Evolutionary conservation across 495 filamentous ascomycete species (phyloP).

Genomic region (Cryomyces antarcticus): DNA sequence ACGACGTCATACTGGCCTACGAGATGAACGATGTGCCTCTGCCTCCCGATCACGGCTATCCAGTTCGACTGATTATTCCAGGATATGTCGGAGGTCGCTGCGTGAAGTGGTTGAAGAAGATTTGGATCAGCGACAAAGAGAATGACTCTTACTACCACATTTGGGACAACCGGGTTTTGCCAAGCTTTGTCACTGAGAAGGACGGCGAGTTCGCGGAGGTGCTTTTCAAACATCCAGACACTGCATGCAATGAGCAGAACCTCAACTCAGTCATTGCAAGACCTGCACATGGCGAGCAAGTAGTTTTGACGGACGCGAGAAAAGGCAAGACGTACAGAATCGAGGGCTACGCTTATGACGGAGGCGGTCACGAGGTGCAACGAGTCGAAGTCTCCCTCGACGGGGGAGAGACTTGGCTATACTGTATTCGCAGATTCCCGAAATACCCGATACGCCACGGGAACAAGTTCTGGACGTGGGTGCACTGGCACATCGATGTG

Average conservation of each 20-base stretch:
- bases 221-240: slow-evolving; percentile 9
- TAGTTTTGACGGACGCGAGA: slow-evolving; percentile 7
- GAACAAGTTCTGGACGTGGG: slow-evolving; percentile 12
- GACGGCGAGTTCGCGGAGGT: slow-evolving; percentile 12
- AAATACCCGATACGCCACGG: slow-evolving; percentile 9
- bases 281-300: slow-evolving; percentile 14
- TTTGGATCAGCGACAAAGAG: slow-evolving; percentile 7
- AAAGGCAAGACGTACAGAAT: slow-evolving; percentile 15
- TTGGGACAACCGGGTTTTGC: slow-evolving; percentile 17
- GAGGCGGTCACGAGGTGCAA: slow-evolving; percentile 20
- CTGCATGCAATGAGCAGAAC: slow-evolving; percentile 11
- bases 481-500: slow-evolving; percentile 10
- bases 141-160: slow-evolving; percentile 18
- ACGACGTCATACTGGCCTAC: slow-evolving; percentile 8
- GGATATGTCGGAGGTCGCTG: slow-evolving; percentile 9
- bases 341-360: slow-evolving; percentile 38
- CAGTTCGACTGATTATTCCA: slow-evolving; percentile 7
- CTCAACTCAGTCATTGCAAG: slow-evolving; percentile 8
- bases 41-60: slow-evolving; percentile 10
- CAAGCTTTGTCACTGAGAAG: slow-evolving; percentile 12
- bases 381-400: slow-evolving; percentile 10
- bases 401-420: slow-evolving; percentile 7
- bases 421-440: slow-evolving; percentile 8
- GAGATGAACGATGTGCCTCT: slow-evolving; percentile 11
- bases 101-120: slow-evolving; percentile 8